phyloP scores from a whole-genome alignment of 139 green algal species.

The Axilococcus clingmanii region DNA sequence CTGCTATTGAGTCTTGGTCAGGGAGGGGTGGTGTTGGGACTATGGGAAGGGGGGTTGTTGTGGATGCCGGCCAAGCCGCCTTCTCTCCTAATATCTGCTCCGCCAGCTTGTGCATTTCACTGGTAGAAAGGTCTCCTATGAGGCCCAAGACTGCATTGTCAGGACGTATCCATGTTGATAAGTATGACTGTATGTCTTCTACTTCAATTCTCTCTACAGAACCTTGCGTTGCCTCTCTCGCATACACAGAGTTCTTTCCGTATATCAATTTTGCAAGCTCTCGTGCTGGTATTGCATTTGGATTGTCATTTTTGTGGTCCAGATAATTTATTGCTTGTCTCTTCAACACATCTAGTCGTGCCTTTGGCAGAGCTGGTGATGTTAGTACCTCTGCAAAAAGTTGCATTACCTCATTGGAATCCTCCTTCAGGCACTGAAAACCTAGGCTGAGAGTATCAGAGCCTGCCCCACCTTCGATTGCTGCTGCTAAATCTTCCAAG shows the following conservation, averaged over 20 bases:
- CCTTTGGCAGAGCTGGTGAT: slow-evolving; percentile 38
- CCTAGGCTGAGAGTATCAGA: slow-evolving; percentile 34
- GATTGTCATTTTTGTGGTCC: slow-evolving; percentile 51
- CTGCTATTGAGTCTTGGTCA: slow-evolving; percentile 7
- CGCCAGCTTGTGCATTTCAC: slow-evolving; percentile 33
- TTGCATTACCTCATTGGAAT: slow-evolving; percentile 36
- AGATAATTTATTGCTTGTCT: slow-evolving; percentile 48
- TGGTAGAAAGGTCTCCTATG: slow-evolving; percentile 51
- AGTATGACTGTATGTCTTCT: slow-evolving; percentile 22
- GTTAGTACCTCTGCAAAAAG: slow-evolving; percentile 51
- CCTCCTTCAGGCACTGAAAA: slow-evolving; percentile 51
- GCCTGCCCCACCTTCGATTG: slow-evolving; percentile 45
- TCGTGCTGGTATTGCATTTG: slow-evolving; percentile 21
- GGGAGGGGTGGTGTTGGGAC: slow-evolving; percentile 30
- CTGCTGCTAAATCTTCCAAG: slow-evolving; percentile 50
- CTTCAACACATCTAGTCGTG: slow-evolving; percentile 42
- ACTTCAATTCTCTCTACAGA: slow-evolving; percentile 8
- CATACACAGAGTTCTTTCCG: slow-evolving; percentile 51
- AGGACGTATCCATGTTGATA: slow-evolving; percentile 33
- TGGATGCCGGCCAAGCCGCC: no score
- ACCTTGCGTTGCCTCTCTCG: slow-evolving; percentile 29
- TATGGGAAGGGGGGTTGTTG: slow-evolving; percentile 19
- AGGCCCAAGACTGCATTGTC: slow-evolving; percentile 61
- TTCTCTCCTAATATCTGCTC: slow-evolving; percentile 11
- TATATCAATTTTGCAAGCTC: slow-evolving; percentile 59